A percentile compares a stretch with the other conserved stretches of the same genome.
Conservation (phyloP, 345 rosid genomes). For the Melastoma malabathricum region DNA sequence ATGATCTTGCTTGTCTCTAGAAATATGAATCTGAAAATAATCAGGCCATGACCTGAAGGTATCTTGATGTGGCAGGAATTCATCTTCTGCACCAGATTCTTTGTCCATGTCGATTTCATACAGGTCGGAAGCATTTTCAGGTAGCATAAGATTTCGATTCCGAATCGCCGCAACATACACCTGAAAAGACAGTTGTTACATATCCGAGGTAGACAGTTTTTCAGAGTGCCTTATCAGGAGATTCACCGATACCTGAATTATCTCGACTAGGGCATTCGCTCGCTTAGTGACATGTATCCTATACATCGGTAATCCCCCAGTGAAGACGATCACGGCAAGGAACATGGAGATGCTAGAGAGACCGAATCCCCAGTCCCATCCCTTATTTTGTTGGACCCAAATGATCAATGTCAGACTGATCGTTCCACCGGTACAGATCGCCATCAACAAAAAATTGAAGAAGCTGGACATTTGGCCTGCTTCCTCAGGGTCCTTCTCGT, state of each 20-base stretch:
- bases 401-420: slow-evolving; percentile 31
- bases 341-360: slow-evolving; percentile 18
- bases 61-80: slow-evolving; percentile 34
- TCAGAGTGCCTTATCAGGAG: background rate
- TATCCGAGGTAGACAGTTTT: no score
- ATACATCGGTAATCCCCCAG: slow-evolving; percentile 26
- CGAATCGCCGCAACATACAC: slow-evolving; percentile 36
- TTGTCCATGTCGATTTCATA: slow-evolving; percentile 30
- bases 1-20: no score
- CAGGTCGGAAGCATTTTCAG: slow-evolving; percentile 28
- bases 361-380: slow-evolving; percentile 49
- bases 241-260: slow-evolving; percentile 24
- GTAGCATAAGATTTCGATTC: slow-evolving; percentile 38
- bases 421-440: slow-evolving; percentile 25
- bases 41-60: slow-evolving; percentile 17
- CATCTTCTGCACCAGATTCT: slow-evolving; percentile 23
- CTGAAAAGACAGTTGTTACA: slow-evolving; percentile 12
- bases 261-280: slow-evolving; percentile 25
- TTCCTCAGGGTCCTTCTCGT: slow-evolving; percentile 36
- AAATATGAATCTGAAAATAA: background rate
- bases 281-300: slow-evolving; percentile 26
- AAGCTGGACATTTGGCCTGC: slow-evolving; percentile 36
- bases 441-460: slow-evolving; percentile 35
- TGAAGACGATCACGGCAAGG: slow-evolving; percentile 17
- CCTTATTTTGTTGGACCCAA: slow-evolving; percentile 43